Base-by-base conservation (phyloP, 345 rosid genomes). In the Punica granatum region DNA sequence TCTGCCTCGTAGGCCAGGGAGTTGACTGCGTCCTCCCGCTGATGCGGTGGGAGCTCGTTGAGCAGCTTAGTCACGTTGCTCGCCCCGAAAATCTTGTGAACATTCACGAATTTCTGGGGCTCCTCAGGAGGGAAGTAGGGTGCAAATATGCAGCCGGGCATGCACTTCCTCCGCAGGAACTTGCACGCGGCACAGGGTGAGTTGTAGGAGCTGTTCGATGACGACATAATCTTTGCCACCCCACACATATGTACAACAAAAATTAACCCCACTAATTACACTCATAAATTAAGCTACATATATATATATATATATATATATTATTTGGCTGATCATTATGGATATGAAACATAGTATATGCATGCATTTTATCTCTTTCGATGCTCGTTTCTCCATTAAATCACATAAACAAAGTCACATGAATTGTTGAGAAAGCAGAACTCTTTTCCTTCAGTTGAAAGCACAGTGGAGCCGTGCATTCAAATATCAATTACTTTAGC, bases 111-210 rank as follows among this genome's bases (percentile, higher is more conserved):
- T 63, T 92, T 92, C 76, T 92, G 98, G 51, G 98, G 96, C 78
- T 92, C 98, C 78, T 92, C 98, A 21, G 98, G 92, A 33, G 98
- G 98, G 67, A 92, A 92, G 70, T 92, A 90, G 26, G 98, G 98
- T n/a, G 98, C 88, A 60, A 92, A 92, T 28, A 90, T 82, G 90
- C 98, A 92, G 14, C 87, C 96, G 1, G 95, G 90, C 88, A 88
- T 76, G 79, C 98, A 92, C 76, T 90, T 92, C 76, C 98, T 82
- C 74, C 97, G 81, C 75, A 92, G 76, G 77, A 88, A 86, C 78
- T 92, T 92, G 92, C 98, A 92, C 64, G 97, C 98, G 51, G 98
- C 98, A 70, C 98, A 92, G 60, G 98, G 98, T 59, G 96, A 85
- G 80, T 86, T 92, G 92, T 90, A 90, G 35, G 98, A 74, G 74